These are phyloP conservation scores for Phyllosticta capitalensis DNA, from an alignment of 2,329 filamentous ascomycete genomes.

Conservation along the genomic window DNA sequence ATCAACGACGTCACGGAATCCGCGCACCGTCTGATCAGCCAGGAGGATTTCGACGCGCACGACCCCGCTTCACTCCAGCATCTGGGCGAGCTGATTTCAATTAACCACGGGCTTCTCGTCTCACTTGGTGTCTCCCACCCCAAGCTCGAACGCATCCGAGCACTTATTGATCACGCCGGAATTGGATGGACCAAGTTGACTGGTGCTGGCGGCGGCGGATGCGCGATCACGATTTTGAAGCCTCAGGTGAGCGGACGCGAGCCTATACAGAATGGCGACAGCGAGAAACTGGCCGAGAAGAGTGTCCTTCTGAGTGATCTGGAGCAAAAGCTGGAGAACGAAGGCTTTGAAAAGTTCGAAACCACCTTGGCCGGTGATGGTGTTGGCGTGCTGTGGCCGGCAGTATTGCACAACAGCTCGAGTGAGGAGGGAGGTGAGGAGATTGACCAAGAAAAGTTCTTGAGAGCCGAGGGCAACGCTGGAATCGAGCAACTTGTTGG, in stretches of 20 bases:
- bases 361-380: conserved; percentile 89
- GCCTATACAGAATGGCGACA: conserved; percentile 19
- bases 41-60: conserved; percentile 58
- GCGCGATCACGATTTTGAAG: conserved; percentile 82
- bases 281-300: conserved; percentile 34
- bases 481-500: conserved; percentile 84
- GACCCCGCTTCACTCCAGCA: conserved; percentile 56
- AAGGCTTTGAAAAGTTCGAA: conserved; percentile 73
- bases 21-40: conserved; percentile 45
- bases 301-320: conserved; percentile 46
- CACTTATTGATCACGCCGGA: conserved; percentile 70
- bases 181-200: conserved; percentile 98
- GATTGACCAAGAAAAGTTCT: conserved; percentile 82
- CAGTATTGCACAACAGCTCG: conserved; percentile 76
- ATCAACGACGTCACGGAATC: conserved; percentile 65
- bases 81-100: conserved; percentile 78
- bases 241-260: conserved; percentile 38
- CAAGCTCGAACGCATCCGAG: conserved; percentile 79
- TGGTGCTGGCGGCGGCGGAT: conserved; percentile 88
- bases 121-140: conserved; percentile 91
- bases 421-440: conserved; percentile 78
- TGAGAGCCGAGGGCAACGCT: conserved; percentile 72
- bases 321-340: conserved; percentile 46
- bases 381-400: conserved; percentile 88
- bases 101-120: conserved; percentile 90